Evolutionary conservation across 2,329 filamentous ascomycete genomes (phyloP).

Genomic region (Chaetomium sp.): DNA sequence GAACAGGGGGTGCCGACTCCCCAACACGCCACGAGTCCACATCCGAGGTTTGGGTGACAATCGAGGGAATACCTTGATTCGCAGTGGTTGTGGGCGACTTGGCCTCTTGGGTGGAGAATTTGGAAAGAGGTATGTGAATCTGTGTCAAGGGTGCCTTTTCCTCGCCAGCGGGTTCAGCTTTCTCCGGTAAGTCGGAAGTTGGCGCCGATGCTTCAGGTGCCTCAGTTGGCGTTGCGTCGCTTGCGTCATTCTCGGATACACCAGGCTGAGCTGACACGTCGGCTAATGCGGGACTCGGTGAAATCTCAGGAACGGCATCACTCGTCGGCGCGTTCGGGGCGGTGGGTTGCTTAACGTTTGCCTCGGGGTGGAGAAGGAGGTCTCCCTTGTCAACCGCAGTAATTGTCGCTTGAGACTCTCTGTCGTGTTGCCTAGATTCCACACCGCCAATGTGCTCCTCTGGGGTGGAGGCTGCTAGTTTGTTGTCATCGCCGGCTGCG

Average conservation of each 20-base stretch:
- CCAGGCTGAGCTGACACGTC: not conserved
- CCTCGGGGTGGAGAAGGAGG: slow-evolving; percentile 16
- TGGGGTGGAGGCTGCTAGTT: not conserved
- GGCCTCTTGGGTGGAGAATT: slow-evolving; percentile 47
- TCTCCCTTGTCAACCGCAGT: slow-evolving; percentile 14
- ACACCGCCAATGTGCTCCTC: slow-evolving; percentile 7
- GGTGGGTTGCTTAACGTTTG: slow-evolving; percentile 21
- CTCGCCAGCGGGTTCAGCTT: slow-evolving; percentile 14
- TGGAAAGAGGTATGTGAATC: slow-evolving; percentile 45
- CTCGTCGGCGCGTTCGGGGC: not conserved
- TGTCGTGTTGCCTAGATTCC: not conserved
- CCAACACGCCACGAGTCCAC: slow-evolving; percentile 20
- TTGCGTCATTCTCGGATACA: slow-evolving; percentile 11
- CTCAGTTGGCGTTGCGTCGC: slow-evolving; percentile 2
- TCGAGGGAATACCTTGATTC: slow-evolving; percentile 24
- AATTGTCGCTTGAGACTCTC: slow-evolving; percentile 18
- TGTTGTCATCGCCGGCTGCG: not conserved
- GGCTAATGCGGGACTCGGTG: not conserved
- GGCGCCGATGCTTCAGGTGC: not conserved
- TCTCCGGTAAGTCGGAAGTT: not conserved
- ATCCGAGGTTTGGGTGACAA: slow-evolving; percentile 23
- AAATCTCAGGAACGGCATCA: not conserved
- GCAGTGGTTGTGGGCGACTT: slow-evolving; percentile 36
- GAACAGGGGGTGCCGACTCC: slow-evolving; percentile 22
- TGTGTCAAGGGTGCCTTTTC: slow-evolving; percentile 32